phyloP scores from a whole-genome alignment of 768 basidiomycete genomes.

The Lentinula raphanica region DNA sequence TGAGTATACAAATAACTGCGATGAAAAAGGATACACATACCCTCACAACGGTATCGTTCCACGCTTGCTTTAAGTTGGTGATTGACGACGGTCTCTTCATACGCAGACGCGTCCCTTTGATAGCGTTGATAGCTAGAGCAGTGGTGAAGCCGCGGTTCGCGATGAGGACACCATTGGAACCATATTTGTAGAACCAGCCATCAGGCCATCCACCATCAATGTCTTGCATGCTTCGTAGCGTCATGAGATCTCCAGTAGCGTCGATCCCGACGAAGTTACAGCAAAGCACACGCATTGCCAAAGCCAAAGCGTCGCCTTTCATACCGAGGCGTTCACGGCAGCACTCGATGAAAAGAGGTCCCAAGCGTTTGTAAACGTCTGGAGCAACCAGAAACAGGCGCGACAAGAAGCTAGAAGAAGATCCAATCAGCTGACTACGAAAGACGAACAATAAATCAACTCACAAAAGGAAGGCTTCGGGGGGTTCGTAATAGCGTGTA shows the following conservation, averaged over 20 bases:
- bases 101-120: conserved; percentile 14
- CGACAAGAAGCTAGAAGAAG: conserved; percentile 45
- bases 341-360: conserved; percentile 38
- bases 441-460: background rate
- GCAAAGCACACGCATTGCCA: conserved; percentile 51
- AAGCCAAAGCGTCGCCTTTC: conserved; percentile 46
- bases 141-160: conserved; percentile 53
- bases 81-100: conserved; percentile 4
- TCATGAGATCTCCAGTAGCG: conserved; percentile 38
- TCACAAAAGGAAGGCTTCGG: conserved; percentile 2
- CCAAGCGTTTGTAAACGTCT: conserved; percentile 31
- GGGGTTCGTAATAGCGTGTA: conserved; percentile 49
- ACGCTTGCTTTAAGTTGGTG: conserved; percentile 2
- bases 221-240: conserved; percentile 41
- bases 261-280: conserved; percentile 35
- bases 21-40: background rate
- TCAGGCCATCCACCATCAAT: conserved; percentile 53
- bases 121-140: conserved; percentile 48
- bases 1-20: background rate
- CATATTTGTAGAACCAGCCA: conserved; percentile 55
- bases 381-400: conserved; percentile 36
- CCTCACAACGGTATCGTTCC: conserved; percentile 3
- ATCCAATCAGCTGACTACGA: conserved; percentile 18
- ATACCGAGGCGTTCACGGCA: conserved; percentile 45
- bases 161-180: conserved; percentile 40